These are phyloP conservation scores for Venturiaceae sp. DNA, from an alignment of 2,329 filamentous ascomycete genomes.

Conservation along the genomic window DNA sequence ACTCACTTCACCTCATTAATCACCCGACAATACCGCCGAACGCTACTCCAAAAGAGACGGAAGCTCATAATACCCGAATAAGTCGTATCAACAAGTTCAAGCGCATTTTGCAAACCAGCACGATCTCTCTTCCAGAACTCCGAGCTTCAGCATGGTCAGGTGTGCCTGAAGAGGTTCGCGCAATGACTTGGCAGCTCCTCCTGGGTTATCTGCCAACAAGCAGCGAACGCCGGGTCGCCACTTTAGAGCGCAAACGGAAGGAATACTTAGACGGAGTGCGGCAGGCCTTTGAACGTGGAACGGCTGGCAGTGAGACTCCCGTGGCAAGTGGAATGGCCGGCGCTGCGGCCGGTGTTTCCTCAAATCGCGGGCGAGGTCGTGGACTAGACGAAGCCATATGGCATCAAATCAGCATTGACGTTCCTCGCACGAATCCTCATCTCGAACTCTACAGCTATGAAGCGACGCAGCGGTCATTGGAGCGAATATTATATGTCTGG, in stretches of 20 bases:
- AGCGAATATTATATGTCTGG: constrained; percentile 95
- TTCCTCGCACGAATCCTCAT: constrained; percentile 91
- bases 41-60: constrained; percentile 72
- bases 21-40: constrained; percentile 67
- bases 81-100: constrained; percentile 99
- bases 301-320: constrained; percentile 21
- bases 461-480: constrained; percentile 86
- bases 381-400: constrained; percentile 95
- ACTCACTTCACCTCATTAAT: constrained; percentile 87
- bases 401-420: constrained; percentile 99
- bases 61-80: constrained; percentile 78
- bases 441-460: constrained; percentile 93
- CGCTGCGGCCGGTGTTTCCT: constrained; percentile 28
- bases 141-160: constrained; percentile 88
- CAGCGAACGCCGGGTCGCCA: constrained; percentile 81
- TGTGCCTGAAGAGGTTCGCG: constrained; percentile 85
- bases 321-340: constrained; percentile 45
- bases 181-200: constrained; percentile 97
- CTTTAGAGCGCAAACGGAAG: constrained; percentile 86
- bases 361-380: constrained; percentile 52
- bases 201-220: constrained; percentile 95
- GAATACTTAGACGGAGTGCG: constrained; percentile 90
- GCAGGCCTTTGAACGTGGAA: constrained; percentile 52
- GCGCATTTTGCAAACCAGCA: constrained; percentile 82
- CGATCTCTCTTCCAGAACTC: constrained; percentile 75